Evolutionary conservation across 2,329 filamentous ascomycete genomes (phyloP), one percentile per base, ranked within the genome.

Genomic region (Verticillium dahliae): DNA sequence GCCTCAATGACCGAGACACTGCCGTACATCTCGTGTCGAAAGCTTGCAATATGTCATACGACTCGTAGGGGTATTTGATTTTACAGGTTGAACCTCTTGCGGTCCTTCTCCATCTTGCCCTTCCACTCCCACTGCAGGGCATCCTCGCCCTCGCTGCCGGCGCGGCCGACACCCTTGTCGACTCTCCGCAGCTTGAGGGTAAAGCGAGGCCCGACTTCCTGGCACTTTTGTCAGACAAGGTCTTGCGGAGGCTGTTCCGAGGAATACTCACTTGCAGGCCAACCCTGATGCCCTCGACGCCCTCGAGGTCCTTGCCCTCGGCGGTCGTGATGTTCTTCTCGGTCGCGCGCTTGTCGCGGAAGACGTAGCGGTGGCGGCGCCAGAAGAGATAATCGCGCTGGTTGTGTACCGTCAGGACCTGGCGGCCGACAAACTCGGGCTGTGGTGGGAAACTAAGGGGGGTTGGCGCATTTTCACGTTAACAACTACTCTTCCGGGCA

Each of bases 101-200:
- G 84, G 71, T 90, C 82, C 81, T 97, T 97, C 79, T 99, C 95
- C 89, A 95, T 96, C 72, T 88, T 87, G 11, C 90, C 90, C 78
- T 96, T 96, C 95, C 95, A 99, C 73, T 97, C 86, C 94, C 95
- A 98, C 72, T 96, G 91, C 67, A 92, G 85, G 41, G 92, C 91
- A 74, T 89, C 79, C 74, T 86, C 80, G 80, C 91, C 85, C 64
- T 87, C 82, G 68, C 85, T 88, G 18, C 86, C 86, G 7, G 86
- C 86, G 61, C 84, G 77, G 14, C 86, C 86, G 66, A 99, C 90
- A 0, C 93, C 94, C 76, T 92, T 93, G 73, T 98, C 94, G 54
- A 98, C 88, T 69, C 95, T 86, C 68, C 93, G 86, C 70, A 99
- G 77, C 80, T 98, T 98, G 66, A 98, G 76, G 2, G 78, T 80